Base-by-base conservation (phyloP, 129 eudicot genomes). In the Artemisia annua region DNA sequence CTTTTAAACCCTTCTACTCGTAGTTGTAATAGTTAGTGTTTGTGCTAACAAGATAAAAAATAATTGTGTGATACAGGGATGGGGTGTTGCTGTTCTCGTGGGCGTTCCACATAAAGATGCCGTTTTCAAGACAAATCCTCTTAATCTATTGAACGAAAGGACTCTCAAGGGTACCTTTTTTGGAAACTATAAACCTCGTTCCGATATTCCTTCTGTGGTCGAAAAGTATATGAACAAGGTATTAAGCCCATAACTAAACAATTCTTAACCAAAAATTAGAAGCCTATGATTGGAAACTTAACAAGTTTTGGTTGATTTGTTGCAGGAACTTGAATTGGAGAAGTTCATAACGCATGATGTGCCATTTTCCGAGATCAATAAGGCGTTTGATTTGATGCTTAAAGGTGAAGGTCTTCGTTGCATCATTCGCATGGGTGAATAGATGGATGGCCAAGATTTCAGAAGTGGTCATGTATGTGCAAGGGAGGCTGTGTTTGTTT, bases 1-100 rank as follows among this genome's bases (percentile, higher is more conserved):
- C 48, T 11, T 61, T 32, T 19, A 57, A 46, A 58, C 70, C 54
- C 28, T n/a, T 57, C n/a, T 11, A 5, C 15, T 58, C 35, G 13
- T 13, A 13, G 1, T 22, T 5, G 7, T 35, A 16, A 6, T 30
- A 30, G 1, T 7, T 32, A 9, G 0, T 16, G 5, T 18, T 43
- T 6, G 4, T 9, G 52, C 19, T 17, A n/a, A 49, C 24, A 52
- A 32, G 62, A 52, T 14, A 7, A 60, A 60, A 24, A 28, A 35
- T 5, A 35, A 12, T 61, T 28, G 66, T 3, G 24, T 22, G 39
- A 64, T 18, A 52, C 63, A 91, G 97, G 96, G 97, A 12, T 91
- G 96, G 97, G 97, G 92, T 16, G 97, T 88, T 64, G 95, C 92
- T 55, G 97, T 91, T 52, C 92, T 91, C 48, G 97, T 91, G 62